phyloP scores from a whole-genome alignment of 148 eudicot species.

The Mesembryanthemum crystallinum region DNA sequence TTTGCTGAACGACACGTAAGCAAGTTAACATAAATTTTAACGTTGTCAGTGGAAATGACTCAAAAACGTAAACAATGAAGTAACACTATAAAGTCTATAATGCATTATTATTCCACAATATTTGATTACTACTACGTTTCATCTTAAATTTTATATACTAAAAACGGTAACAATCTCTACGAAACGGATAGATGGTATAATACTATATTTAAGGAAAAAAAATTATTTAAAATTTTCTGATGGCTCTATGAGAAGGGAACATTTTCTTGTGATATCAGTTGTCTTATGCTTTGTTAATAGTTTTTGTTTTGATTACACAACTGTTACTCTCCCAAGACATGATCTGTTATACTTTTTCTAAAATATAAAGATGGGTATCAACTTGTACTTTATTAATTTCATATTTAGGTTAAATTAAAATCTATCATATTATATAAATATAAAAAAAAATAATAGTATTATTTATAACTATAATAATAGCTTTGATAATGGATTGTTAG shows the following conservation, averaged over 20 bases:
- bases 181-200: too few relatives aligned
- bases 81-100: too few relatives aligned
- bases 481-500: slow-evolving; percentile 19
- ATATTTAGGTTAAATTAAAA: not conserved
- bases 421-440: not conserved
- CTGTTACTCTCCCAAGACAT: slow-evolving; percentile 11
- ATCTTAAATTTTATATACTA: too few relatives aligned
- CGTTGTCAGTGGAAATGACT: too few relatives aligned
- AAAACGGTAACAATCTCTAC: too few relatives aligned
- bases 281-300: slow-evolving; percentile 24
- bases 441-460: too few relatives aligned
- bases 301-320: slow-evolving; percentile 20
- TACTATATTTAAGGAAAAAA: slow-evolving; percentile 20
- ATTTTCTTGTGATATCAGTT: slow-evolving; percentile 37
- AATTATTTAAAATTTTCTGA: not conserved
- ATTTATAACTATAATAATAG: not conserved
- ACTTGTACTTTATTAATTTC: slow-evolving; percentile 1
- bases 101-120: too few relatives aligned
- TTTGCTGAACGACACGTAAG: too few relatives aligned
- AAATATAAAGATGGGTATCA: not conserved
- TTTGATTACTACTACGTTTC: too few relatives aligned
- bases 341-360: slow-evolving; percentile 2
- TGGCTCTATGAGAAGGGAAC: slow-evolving; percentile 31
- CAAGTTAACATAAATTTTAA: too few relatives aligned
- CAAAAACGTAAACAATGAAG: too few relatives aligned